Evolutionary conservation across 2,329 filamentous ascomycete genomes (phyloP), one percentile per base, ranked within the genome.

Genomic region (Pezicula rhizophila): DNA sequence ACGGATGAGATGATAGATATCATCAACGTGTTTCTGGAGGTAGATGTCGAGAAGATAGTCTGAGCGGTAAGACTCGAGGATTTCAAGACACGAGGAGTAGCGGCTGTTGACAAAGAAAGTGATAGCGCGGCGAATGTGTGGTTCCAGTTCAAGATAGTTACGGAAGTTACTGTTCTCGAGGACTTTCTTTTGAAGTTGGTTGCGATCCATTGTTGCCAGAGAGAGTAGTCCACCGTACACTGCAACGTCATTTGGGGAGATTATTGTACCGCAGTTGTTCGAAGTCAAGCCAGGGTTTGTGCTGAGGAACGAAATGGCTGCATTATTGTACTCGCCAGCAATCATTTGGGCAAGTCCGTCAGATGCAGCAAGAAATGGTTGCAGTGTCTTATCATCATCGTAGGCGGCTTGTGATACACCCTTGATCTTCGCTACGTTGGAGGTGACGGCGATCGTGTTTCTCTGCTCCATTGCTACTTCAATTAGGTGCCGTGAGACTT

Each of bases 41-140:
- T 96, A 85, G 17, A 96, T 73, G 63, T 99, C 93, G 5, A 97
- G 80, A n/a, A 91, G 75, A 65, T 93, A 97, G 67, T 99, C 93
- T 33, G 82, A 72, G 44, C 83, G 83, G 66, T 93, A 92, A 5
- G 82, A 78, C 60, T 93, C 87, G 0, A 99, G 77, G 33, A 92
- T 89, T 42, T 82, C 78, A 40, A 99, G 74, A 66, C 92, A 97
- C 39, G 80, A 79, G 8, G 87, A 85, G 68, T 96, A 99, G 60
- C 95, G 88, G 52, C 89, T 89, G 57, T 87, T 89, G 59, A 92
- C 89, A 70, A 96, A 99, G 64, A 89, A 84, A 7, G 80, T 81
- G 58, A 99, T 87, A 11, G 93, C 92, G 50, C 91, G 91, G 55
- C 93, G 87, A 53, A 99, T 87, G 61, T 97, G 92, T 3, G 92